Percentiles rank a stretch among this genome's conserved stretches.
phyloP scores from a whole-genome alignment of 176 grass and related monocot species.

The Aegilops tauschii region DNA sequence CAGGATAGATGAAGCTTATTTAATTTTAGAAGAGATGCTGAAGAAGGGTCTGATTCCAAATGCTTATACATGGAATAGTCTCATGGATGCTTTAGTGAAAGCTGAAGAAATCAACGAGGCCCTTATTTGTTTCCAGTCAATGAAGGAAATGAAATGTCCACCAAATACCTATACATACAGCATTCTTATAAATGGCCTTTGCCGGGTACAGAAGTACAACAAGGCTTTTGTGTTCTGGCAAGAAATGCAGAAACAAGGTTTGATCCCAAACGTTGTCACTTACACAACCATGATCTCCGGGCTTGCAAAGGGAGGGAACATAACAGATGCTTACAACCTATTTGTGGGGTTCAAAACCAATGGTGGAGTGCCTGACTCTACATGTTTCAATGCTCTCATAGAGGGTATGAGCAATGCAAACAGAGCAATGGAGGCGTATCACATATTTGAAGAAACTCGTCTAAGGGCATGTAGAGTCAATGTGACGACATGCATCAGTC shows the following conservation, averaged over 20 bases:
- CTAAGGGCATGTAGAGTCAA: conserved; percentile 77
- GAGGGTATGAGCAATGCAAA: conserved; percentile 97
- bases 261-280: conserved; percentile 74
- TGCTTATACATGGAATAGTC: conserved; percentile 90
- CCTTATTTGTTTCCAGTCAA: conserved; percentile 85
- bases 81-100: conserved; percentile 91
- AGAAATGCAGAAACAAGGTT: conserved; percentile 92
- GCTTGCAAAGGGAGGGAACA: conserved; percentile 81
- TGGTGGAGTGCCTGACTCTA: conserved; percentile 73
- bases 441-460: conserved; percentile 79
- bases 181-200: conserved; percentile 91
- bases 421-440: conserved; percentile 74
- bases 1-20: conserved; percentile 97
- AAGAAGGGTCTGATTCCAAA: conserved; percentile 80
- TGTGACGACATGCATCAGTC: conserved; percentile 77
- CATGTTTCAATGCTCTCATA: conserved; percentile 88
- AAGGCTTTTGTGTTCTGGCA: conserved; percentile 97
- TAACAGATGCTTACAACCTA: conserved; percentile 66
- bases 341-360: conserved; percentile 87
- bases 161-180: conserved; percentile 85
- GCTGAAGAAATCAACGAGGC: conserved; percentile 95
- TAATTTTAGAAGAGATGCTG: conserved; percentile 99
- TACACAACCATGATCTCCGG: conserved; percentile 96
- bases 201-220: conserved; percentile 83
- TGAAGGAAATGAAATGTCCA: conserved; percentile 88